Conservation (phyloP, 371 early-diverging fungal genomes). For the Mucor indicus region DNA sequence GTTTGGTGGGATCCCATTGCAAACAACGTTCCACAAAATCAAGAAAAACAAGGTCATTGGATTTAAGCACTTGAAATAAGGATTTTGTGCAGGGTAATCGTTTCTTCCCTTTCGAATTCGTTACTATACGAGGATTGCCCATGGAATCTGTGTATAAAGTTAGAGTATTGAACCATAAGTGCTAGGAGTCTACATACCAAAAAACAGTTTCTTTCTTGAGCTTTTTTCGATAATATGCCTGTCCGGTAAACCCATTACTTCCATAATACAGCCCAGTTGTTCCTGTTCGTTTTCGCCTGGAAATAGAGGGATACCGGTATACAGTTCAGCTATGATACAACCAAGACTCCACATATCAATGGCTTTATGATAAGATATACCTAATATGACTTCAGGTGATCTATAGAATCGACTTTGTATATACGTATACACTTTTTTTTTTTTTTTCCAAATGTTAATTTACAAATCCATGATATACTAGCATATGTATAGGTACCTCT, state of each 20-base stretch:
- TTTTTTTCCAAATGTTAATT: conserved; percentile 51
- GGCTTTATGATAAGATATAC: conserved; percentile 72
- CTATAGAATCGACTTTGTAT: conserved; percentile 97
- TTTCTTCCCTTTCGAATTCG: conserved; percentile 83
- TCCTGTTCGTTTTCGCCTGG: conserved; percentile 96
- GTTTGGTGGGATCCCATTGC: conserved; percentile 82
- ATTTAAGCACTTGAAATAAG: conserved; percentile 64
- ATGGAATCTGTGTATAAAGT: conserved; percentile 49
- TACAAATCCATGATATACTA: background rate
- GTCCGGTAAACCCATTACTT: conserved; percentile 82
- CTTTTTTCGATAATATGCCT: conserved; percentile 69
- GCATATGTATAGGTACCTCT: conserved; percentile 15
- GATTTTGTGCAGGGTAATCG: conserved; percentile 73
- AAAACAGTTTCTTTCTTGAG: conserved; percentile 75
- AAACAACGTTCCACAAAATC: conserved; percentile 82
- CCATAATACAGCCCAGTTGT: conserved; percentile 90
- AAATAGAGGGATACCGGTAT: conserved; percentile 87
- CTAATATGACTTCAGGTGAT: conserved; percentile 96
- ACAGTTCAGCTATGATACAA: conserved; percentile 94
- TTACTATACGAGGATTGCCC: conserved; percentile 62
- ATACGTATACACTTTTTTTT: conserved; percentile 88
- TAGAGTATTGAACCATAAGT: background rate
- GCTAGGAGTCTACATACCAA: conserved; percentile 49
- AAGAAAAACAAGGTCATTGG: conserved; percentile 68
- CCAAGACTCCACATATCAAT: conserved; percentile 99